Base-by-base conservation (phyloP, 768 basidiomycete species). In the Phaffia australis region DNA sequence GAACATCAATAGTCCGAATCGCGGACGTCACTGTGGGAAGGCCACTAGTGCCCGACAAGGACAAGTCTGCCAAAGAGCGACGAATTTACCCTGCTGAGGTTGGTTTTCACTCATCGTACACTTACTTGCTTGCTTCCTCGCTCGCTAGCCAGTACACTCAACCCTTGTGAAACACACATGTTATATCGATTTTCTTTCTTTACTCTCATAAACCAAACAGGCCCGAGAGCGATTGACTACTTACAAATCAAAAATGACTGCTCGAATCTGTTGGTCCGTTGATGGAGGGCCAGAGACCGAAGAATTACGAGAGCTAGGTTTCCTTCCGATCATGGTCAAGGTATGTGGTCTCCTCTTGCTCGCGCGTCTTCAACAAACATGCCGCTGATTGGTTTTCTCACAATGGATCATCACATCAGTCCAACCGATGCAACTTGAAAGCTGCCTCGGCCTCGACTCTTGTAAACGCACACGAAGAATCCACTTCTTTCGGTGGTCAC, bases 401-500 rank as follows among this genome's bases (percentile, higher is more conserved):
- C 48, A 5, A 50, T 50, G 3, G 4, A 42, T 21, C 32, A 21
- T 42, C 51, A 52, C 51, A 58, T 14, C 70, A 95, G 89, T 97
- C 94, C 11, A 85, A 84, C 25, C 81, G 94, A 66, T 99, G 95
- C 75, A 95, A 97, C 76, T 77, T 98, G n/a, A 85, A 85, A 55
- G 81, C 81, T 46, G 81, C 95, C 76, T 83, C 90, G 1, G 88
- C 94, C 11, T 82, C 87, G 11, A 87, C 90, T 56, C 85, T 99
- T 55, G 90, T 98, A 64, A 79, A 80, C 64, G 86, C 86, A 69
- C 87, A 94, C 74, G 95, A 99, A 81, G 95, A 99, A 73, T 86
- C 95, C 0, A 91, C 95, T 78, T 95, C 98, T 76, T 97, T 97
- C 73, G 95, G 95, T 61, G 95, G 94, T 32, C 98, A 99, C 78